Conservation (phyloP, 148 eudicot species). For the Cornus suecica region DNA sequence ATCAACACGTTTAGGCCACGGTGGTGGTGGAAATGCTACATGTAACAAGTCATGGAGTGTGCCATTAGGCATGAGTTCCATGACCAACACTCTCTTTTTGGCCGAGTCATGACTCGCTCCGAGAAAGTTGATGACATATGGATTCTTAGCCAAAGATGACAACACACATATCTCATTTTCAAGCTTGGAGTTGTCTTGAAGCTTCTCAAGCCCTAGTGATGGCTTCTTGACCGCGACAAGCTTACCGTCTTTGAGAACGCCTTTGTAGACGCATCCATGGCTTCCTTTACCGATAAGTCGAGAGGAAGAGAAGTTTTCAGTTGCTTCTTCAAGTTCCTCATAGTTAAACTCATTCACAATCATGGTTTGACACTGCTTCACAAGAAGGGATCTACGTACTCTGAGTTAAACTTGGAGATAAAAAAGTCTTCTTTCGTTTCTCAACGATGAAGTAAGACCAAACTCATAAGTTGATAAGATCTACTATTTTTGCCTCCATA, state of each 20-base stretch:
- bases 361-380: too few relatives aligned
- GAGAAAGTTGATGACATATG: conserved; percentile 33
- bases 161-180: conserved; percentile 54
- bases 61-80: conserved; percentile 70
- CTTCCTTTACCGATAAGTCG: conserved; percentile 70
- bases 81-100: conserved; percentile 39
- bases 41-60: conserved; percentile 56
- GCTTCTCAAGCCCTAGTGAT: conserved; percentile 46
- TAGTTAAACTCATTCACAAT: conserved; percentile 40
- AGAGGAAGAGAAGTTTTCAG: conserved; percentile 55
- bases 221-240: conserved; percentile 59
- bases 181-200: conserved; percentile 62
- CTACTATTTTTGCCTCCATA: too few relatives aligned
- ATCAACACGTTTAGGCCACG: conserved; percentile 43
- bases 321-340: conserved; percentile 61
- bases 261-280: conserved; percentile 79
- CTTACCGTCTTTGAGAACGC: conserved; percentile 39
- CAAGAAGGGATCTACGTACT: too few relatives aligned
- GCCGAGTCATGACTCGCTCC: conserved; percentile 40
- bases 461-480: too few relatives aligned
- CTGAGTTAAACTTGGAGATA: too few relatives aligned
- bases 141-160: conserved; percentile 37
- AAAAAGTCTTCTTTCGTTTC: too few relatives aligned
- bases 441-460: too few relatives aligned
- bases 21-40: conserved; percentile 21